Conservation (phyloP, 176 grass and related monocot genomes). For the Puccinellia tenuiflora region DNA sequence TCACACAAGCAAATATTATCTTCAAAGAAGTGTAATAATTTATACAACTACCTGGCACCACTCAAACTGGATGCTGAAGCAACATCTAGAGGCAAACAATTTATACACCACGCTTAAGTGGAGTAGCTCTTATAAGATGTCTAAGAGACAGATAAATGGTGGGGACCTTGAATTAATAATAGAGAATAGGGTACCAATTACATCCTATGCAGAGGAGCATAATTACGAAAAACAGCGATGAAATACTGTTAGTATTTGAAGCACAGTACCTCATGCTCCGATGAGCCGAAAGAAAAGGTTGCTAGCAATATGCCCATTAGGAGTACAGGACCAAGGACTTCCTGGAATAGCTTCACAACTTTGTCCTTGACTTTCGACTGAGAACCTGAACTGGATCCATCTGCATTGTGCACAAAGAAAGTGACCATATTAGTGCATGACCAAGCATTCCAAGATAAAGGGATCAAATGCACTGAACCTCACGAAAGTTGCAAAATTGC, state of each 20-base stretch:
- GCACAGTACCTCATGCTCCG: conserved; percentile 43
- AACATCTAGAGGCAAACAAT: not conserved
- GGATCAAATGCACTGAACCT: not conserved
- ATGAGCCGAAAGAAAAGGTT: conserved; percentile 28
- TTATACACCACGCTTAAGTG: not conserved
- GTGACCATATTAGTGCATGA: not conserved
- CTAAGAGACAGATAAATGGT: not conserved
- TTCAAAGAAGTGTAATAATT: not conserved
- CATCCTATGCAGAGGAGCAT: not conserved
- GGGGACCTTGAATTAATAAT: not conserved
- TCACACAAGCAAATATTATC: not conserved
- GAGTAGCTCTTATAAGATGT: conserved; percentile 11
- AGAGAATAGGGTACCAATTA: not conserved
- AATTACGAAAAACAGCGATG: not conserved
- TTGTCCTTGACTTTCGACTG: conserved; percentile 47
- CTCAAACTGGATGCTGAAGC: not conserved
- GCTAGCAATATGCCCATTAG: conserved; percentile 59
- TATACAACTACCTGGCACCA: not conserved
- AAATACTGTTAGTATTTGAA: not conserved
- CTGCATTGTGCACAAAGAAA: conserved; percentile 46
- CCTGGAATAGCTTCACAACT: conserved; percentile 48
- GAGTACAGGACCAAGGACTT: conserved; percentile 47
- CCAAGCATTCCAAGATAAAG: not conserved
- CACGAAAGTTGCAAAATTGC: conserved; percentile 4
- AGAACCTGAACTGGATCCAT: conserved; percentile 48